Base-by-base conservation (phyloP, 2,329 filamentous ascomycete genomes). In the Aspergillus transmontanensis region DNA sequence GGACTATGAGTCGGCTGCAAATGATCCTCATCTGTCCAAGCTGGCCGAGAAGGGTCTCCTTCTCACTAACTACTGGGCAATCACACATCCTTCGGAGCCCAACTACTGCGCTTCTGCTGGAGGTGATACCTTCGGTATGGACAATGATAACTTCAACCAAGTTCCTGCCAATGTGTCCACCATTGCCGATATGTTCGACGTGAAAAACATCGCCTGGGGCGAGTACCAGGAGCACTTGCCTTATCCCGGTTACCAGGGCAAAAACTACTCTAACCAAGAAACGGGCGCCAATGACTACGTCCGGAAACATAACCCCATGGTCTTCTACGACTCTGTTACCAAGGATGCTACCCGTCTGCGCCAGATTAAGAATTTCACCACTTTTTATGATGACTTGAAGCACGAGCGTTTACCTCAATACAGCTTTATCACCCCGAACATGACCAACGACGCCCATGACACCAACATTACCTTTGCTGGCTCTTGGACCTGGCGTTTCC, bases 171-270 rank as follows among this genome's bases (percentile, higher is more conserved):
- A 91, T 72, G 79, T 92, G 50, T 89, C 87, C 10, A 88, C 88
- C 11, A 78, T 92, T 23, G 82, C 88, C n/a, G 89, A 92, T 76
- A 80, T 92, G 57, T 85, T 92, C 23, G 88, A 91, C 66, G 82
- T 84, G 67, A 85, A 84, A 71, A 81, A 82, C 59, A 87, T 92
- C 73, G 84, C 84, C 3, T 92, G 89, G 89, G 89, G 81, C 57
- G 82, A 89, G 67, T 95, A 94, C 79, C 86, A 93, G 76, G 91
- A 95, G 74, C 89, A 92, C 71, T 84, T 90, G 83, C 92, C 92
- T 2, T 93, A 88, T 77, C 83, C 86, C 2, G 92, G 92, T 14
- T 94, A 87, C 78, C 84, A 91, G 75, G 91, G 90, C 12, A n/a
- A 30, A 2, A 51, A 51, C 28, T 76, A 77, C 41, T 80, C 79